A percentile compares a stretch with the other conserved stretches of the same genome.
These are phyloP conservation scores for Linderina pennispora DNA, from an alignment of 192 early-diverging fungal genomes.

Conservation along the genomic window DNA sequence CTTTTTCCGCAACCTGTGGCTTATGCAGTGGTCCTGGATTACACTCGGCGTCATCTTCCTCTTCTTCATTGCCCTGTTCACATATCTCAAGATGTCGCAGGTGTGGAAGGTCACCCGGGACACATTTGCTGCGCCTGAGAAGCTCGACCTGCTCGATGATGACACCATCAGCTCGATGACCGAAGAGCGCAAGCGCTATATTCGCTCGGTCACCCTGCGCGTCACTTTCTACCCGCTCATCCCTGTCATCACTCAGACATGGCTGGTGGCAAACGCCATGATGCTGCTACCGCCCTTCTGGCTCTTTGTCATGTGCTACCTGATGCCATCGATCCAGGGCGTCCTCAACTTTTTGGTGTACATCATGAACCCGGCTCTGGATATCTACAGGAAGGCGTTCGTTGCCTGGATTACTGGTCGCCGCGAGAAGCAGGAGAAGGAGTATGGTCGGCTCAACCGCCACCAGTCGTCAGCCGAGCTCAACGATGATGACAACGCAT, in stretches of 20 bases:
- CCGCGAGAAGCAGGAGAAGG: constrained; percentile 1
- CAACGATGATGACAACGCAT: too few species aligned
- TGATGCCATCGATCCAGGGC: constrained; percentile 13
- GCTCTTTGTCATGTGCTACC: constrained; percentile 10
- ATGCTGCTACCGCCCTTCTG: constrained; percentile 5
- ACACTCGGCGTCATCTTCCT: constrained; percentile 1
- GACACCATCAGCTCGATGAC: constrained; percentile 1
- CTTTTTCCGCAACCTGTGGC: neutral
- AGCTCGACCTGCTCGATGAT: constrained; percentile 10
- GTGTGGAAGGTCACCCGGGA: neutral
- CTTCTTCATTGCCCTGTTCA: constrained; percentile 1
- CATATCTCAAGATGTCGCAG: constrained; percentile 4
- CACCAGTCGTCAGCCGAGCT: neutral
- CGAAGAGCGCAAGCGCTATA: constrained; percentile 1
- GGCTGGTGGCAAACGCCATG: constrained; percentile 2
- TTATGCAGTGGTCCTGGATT: constrained; percentile 3
- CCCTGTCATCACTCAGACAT: constrained; percentile 4
- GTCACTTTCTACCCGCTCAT: constrained; percentile 16
- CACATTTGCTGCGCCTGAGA: constrained; percentile 1
- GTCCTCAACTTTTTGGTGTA: constrained; percentile 16
- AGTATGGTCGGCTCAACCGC: constrained; percentile 8
- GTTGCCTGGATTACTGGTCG: constrained; percentile 1
- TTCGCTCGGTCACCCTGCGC: constrained; percentile 7
- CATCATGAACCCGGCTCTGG: constrained; percentile 13
- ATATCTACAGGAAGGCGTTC: constrained; percentile 10